These are phyloP conservation scores for Hymenoscyphus fraxineus DNA, from an alignment of 2,329 filamentous ascomycete genomes.

Conservation along the genomic window DNA sequence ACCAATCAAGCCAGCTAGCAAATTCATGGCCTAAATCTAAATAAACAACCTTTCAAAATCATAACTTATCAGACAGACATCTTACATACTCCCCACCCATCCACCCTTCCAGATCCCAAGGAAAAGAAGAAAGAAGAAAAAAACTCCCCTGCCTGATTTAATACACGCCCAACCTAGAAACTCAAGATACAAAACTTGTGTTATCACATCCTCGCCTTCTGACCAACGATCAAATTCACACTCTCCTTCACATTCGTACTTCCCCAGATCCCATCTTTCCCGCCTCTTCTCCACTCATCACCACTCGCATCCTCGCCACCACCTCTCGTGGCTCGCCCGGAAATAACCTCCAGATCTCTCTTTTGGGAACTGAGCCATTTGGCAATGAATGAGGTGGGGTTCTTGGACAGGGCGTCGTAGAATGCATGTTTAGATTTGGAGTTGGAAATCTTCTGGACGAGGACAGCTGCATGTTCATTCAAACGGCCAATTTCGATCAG, in stretches of 20 bases:
- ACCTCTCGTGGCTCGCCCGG: constrained; percentile 44
- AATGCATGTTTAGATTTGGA: constrained; percentile 91
- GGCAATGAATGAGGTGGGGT: constrained; percentile 79
- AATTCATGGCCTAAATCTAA: too few species aligned
- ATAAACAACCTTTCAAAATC: too few species aligned
- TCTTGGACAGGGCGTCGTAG: constrained; percentile 70
- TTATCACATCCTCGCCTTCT: constrained; percentile 19
- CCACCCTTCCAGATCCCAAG: too few species aligned
- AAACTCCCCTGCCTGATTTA: too few species aligned
- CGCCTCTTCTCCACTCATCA: constrained; percentile 67
- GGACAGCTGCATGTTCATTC: constrained; percentile 80
- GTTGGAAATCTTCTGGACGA: constrained; percentile 77
- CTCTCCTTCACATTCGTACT: constrained; percentile 59
- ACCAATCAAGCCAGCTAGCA: too few species aligned
- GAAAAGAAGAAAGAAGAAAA: too few species aligned
- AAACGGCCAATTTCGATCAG: constrained; percentile 72
- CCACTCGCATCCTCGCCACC: constrained; percentile 52
- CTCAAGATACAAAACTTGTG: too few species aligned
- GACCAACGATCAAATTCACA: constrained; percentile 53
- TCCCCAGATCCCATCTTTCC: constrained; percentile 60
- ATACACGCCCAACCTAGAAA: too few species aligned
- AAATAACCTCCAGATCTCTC: constrained; percentile 40
- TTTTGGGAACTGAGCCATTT: constrained; percentile 91
- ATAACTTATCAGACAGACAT: too few species aligned
- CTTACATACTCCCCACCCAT: too few species aligned